Conservation (phyloP, 2,329 filamentous ascomycete species). For the Fusarium sp. region DNA sequence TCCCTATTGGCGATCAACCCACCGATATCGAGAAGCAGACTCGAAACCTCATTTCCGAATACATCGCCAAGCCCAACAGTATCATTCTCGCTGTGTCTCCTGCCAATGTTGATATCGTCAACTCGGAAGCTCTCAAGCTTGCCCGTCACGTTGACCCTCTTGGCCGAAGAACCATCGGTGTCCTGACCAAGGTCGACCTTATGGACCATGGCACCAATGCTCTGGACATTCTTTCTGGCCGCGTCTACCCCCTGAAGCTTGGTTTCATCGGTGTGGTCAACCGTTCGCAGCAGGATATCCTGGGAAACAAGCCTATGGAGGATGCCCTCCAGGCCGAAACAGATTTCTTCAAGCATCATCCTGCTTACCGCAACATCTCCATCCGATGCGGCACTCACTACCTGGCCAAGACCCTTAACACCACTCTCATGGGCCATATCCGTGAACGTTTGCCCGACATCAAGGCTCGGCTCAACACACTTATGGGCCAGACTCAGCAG, state of each 20-base stretch:
- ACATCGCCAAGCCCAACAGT: constrained; percentile 98
- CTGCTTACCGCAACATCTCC: constrained; percentile 96
- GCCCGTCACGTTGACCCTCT: constrained; percentile 96
- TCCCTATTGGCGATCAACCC: constrained; percentile 97
- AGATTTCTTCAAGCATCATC: constrained; percentile 97
- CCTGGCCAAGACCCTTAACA: constrained; percentile 93
- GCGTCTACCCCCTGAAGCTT: constrained; percentile 95
- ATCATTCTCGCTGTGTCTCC: constrained; percentile 97
- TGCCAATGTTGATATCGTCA: constrained; percentile 97
- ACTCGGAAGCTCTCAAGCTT: constrained; percentile 96
- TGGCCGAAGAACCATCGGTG: constrained; percentile 93
- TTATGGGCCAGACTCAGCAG: constrained; percentile 99
- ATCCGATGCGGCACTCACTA: constrained; percentile 93
- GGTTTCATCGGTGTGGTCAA: constrained; percentile 99
- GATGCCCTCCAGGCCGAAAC: constrained; percentile 90
- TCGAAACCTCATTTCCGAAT: constrained; percentile 94
- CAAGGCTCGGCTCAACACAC: constrained; percentile 95
- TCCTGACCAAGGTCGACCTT: constrained; percentile 95
- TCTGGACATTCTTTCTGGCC: constrained; percentile 95
- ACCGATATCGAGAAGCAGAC: constrained; percentile 99
- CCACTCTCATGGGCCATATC: constrained; percentile 95
- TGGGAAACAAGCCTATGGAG: constrained; percentile 92
- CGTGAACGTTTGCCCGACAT: constrained; percentile 96
- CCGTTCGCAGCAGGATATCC: constrained; percentile 97
- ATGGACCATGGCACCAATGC: constrained; percentile 99